A percentile compares a stretch with the other conserved stretches of the same genome.
phyloP scores from a whole-genome alignment of 305 asterid species.

The Solanum aculeatissimum region DNA sequence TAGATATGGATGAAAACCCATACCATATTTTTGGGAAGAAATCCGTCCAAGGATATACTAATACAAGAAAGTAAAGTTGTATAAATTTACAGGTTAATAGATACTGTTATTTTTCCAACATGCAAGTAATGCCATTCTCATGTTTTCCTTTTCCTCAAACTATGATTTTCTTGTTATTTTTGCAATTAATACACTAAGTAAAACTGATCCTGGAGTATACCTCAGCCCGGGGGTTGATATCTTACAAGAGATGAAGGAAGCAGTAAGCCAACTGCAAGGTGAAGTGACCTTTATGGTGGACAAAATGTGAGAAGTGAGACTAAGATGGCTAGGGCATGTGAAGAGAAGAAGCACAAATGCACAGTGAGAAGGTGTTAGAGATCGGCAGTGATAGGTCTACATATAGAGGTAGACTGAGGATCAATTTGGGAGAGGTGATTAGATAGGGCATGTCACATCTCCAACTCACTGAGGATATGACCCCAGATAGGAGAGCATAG shows the following conservation, averaged over 20 bases:
- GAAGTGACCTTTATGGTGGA: too few species aligned
- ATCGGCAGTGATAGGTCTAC: too few species aligned
- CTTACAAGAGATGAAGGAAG: not conserved
- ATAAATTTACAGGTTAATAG: not conserved
- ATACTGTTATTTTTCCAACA: not conserved
- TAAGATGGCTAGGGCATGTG: too few species aligned
- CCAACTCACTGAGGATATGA: too few species aligned
- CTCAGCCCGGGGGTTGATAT: not conserved
- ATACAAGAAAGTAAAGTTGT: not conserved
- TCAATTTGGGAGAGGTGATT: too few species aligned
- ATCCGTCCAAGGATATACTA: not conserved
- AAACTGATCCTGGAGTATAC: not conserved
- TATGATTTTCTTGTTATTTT: not conserved
- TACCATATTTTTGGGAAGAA: not conserved
- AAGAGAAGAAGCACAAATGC: too few species aligned
- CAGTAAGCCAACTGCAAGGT: not conserved
- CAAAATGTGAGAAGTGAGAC: too few species aligned
- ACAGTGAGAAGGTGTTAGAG: too few species aligned
- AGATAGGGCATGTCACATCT: too few species aligned
- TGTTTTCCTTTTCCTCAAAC: not conserved
- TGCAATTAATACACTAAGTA: not conserved
- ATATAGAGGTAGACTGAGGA: too few species aligned
- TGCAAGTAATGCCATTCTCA: not conserved
- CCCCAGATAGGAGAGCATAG: too few species aligned
- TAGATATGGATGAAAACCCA: not conserved